Evolutionary conservation across 768 basidiomycete genomes (phyloP), one percentile per base, ranked within the genome.

Genomic region (Tricholoma flavovirens): DNA sequence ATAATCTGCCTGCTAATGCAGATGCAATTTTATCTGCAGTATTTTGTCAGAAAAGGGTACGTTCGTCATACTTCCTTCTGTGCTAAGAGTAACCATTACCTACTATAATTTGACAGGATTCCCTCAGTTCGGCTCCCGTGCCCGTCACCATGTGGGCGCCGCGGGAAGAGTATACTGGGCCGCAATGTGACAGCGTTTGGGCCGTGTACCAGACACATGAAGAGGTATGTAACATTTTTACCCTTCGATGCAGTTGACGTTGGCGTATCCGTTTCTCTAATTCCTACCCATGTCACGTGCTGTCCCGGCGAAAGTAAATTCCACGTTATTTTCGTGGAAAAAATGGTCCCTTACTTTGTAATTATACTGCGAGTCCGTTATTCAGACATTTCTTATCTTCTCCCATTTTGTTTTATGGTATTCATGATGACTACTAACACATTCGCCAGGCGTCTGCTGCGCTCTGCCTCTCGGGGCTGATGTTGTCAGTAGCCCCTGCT

Each of bases 181-280:
- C 49, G 19, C 62, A 32, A 56, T 60, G 51, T 46, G 72, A 77
- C 48, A 71, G 73, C 12, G 69, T 81, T 10, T 86, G 81, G 82
- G 76, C 78, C 1, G 78, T 86, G 8, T 85, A 84, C 68, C 67
- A 67, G 57, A 77, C 78, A 0, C 86, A 87, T 59, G 78, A 80
- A 64, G 83, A 86, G 74, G 84, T 86, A 57, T 63, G 84, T 68
- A 26, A 2, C 53, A 45, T 30, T 49, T n/a, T 43, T 49, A 33
- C 36, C 11, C 49, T 56, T 58, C 53, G 26, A 4, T 24, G 33
- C 12, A 32, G 24, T 11, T 21, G n/a, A n/a, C n/a, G n/a, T n/a
- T n/a, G n/a, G n/a, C n/a, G n/a, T n/a, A n/a, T n/a, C n/a, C n/a
- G n/a, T 4, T 15, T 17, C 42, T 10, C 29, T 54, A n/a, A n/a